Conservation (phyloP, 1,284 basidiomycete genomes). For the Erythrobasidium hasegawianum region DNA sequence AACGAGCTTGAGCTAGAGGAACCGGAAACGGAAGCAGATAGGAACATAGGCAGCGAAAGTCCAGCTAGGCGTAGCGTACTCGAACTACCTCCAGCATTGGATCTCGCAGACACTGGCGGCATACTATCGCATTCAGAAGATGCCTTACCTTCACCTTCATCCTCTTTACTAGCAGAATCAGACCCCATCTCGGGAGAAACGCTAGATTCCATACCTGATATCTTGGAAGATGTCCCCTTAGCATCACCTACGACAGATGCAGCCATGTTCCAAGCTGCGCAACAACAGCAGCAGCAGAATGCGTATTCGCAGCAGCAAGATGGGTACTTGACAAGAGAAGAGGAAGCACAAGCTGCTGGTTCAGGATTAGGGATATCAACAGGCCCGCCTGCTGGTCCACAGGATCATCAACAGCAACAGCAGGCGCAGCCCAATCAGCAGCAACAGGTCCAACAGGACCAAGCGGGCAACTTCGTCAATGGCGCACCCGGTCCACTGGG, state of each 20-base stretch:
- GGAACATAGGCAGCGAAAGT: slow-evolving; percentile 14
- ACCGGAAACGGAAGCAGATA: not conserved
- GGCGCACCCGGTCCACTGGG: not conserved
- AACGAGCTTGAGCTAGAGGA: not conserved
- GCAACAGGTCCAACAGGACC: not conserved
- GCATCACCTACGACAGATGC: slow-evolving; percentile 25
- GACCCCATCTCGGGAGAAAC: not conserved
- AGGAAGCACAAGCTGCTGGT: not conserved
- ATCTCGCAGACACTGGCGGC: slow-evolving; percentile 15
- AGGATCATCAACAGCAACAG: not conserved
- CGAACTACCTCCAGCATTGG: slow-evolving; percentile 23
- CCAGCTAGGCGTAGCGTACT: slow-evolving; percentile 5
- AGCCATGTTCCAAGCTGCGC: not conserved
- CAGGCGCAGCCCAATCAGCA: not conserved
- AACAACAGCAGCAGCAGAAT: not conserved
- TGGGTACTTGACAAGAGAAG: not conserved
- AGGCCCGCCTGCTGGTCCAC: too few relatives aligned
- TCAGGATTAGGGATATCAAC: not conserved
- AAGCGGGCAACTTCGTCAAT: not conserved
- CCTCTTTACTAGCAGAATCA: not conserved
- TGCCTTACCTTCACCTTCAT: not conserved
- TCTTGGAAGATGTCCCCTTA: slow-evolving; percentile 3
- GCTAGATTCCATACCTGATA: not conserved
- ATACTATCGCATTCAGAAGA: not conserved
- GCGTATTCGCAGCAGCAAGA: too few relatives aligned